Evolutionary conservation across 2,329 filamentous ascomycete species (phyloP), one percentile per base, ranked within the genome.

Genomic region (Epichloe aotearoae): DNA sequence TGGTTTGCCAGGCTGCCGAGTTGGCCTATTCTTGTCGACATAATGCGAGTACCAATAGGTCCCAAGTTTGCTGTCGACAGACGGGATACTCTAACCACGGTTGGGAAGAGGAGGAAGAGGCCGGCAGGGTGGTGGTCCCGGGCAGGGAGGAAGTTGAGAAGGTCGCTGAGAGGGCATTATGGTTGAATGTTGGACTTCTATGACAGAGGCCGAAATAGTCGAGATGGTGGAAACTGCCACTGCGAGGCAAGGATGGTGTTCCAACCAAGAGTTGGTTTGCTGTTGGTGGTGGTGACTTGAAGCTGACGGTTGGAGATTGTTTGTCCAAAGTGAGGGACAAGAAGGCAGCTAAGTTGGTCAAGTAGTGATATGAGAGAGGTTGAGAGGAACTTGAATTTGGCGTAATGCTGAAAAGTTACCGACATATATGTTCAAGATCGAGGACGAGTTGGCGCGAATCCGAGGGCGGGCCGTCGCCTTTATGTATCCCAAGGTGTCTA

Each of bases 101-200:
- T 80, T 82, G 64, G 80, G 80, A 55, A 83, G 75, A 67, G 79
- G 76, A 66, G 80, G 80, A 50, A 83, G 76, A 67, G 80, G 80
- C 50, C 80, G 73, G 67, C 74, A 79, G 56, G 80, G 80, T 61
- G 80, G 80, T 54, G 80, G 80, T 59, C 80, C 80, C 50, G 80
- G 79, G 76, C 79, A 83, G 58, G 80, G 80, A 70, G 80, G 80
- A 57, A 83, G 77, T 62, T 82, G 78, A 59, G 79, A 80, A 55
- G 80, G 79, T 64, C 79, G 76, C 66, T 80, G 77, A 56, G 75
- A 70, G 67, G 76, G 74, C 74, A 79, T 77, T 54, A 55, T 65
- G 54, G 54, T 51, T 49, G 59, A 48, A 52, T 19, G 12, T 40
- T 14, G 8, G n/a, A 8, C 12, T 5, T 54, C 8, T 30, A 11